Base-by-base conservation (phyloP, 352 stramenopile species). In the Discostella stelligera region DNA sequence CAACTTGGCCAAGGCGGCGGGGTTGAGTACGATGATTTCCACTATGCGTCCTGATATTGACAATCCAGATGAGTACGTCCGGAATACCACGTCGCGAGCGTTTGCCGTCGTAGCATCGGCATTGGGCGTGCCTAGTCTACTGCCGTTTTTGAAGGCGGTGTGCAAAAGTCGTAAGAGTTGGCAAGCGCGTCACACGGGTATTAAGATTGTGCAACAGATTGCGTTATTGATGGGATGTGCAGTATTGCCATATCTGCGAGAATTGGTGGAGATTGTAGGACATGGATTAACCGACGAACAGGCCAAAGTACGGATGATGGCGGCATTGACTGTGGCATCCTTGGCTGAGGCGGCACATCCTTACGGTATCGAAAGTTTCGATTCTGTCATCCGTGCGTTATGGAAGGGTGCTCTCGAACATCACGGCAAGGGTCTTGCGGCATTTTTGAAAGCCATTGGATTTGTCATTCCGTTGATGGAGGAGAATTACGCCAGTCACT, bases 381-480 rank as follows among this genome's bases (percentile, higher is more conserved):
- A 99, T 87, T 96, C 94, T 5, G 96, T 99, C 16, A 92, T 99
- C 53, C 93, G 96, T 69, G 95, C 96, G 14, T 85, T 99, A 25
- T 99, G 97, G 95, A 97, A 98, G 78, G 97, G 97, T 52, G 98
- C 98, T 32, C 90, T 97, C 9, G 96, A 98, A 79, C 97, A 99
- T 81, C 95, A 98, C 46, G 97, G 97, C 30, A 99, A 99, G 80
- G 96, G 95, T 11, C 87, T 99, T 27, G 97, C 97, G 14, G 97
- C 97, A 3, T 99, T 99, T 79, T 83, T 99, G 27, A 99, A 99
- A 82, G 97, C 97, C 16, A 98, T 99, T 82, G 97, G 96, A 20
- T 98, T 98, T 71, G 98, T 99, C 65, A 99, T 99, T 74, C 97
- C 97, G 16, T 85, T 99, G 4, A 99, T 99, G 97, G 97, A 99